Conservation (phyloP, 1,284 basidiomycete species). For the Moesziomyces parantarcticus region DNA sequence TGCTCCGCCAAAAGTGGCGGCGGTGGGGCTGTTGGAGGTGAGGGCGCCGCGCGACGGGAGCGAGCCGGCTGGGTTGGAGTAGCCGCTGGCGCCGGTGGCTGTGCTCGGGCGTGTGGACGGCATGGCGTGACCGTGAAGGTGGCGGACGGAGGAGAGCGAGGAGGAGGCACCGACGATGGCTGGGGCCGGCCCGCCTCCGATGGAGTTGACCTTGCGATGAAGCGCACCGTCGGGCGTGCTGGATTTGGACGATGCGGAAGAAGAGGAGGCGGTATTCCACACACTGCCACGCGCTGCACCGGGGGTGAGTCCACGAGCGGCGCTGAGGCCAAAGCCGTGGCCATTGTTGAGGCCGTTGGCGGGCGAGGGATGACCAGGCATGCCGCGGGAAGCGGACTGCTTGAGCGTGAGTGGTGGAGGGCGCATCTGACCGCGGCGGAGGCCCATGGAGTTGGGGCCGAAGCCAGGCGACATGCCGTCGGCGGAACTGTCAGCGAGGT, state of each 20-base stretch:
- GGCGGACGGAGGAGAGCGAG: conserved; percentile 10
- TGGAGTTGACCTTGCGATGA: conserved; percentile 55
- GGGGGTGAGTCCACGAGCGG: conserved; percentile 50
- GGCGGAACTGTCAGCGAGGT: conserved; percentile 11
- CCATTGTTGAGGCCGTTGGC: conserved; percentile 38
- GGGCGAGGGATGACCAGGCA: conserved; percentile 47
- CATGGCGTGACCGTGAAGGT: conserved; percentile 12
- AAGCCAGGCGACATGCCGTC: conserved; percentile 10
- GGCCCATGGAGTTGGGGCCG: conserved; percentile 38
- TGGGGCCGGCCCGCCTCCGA: conserved; percentile 31
- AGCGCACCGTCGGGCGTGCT: conserved; percentile 24
- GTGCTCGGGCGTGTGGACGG: conserved; percentile 50
- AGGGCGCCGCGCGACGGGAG: conserved; percentile 11
- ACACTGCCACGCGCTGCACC: conserved; percentile 35
- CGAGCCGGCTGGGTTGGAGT: conserved; percentile 7
- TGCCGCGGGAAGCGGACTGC: conserved; percentile 40
- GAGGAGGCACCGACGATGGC: conserved; percentile 25
- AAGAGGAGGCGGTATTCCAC: conserved; percentile 23
- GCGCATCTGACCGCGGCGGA: conserved; percentile 46
- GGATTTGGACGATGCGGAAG: conserved; percentile 23
- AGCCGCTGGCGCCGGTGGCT: conserved; percentile 49
- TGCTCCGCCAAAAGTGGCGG: conserved; percentile 22
- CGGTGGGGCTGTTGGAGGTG: conserved; percentile 37
- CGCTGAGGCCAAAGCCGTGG: conserved; percentile 54
- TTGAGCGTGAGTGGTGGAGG: conserved; percentile 44